Base-by-base conservation (phyloP, 352 stramenopile species). In the Sclerospora graminicola region DNA sequence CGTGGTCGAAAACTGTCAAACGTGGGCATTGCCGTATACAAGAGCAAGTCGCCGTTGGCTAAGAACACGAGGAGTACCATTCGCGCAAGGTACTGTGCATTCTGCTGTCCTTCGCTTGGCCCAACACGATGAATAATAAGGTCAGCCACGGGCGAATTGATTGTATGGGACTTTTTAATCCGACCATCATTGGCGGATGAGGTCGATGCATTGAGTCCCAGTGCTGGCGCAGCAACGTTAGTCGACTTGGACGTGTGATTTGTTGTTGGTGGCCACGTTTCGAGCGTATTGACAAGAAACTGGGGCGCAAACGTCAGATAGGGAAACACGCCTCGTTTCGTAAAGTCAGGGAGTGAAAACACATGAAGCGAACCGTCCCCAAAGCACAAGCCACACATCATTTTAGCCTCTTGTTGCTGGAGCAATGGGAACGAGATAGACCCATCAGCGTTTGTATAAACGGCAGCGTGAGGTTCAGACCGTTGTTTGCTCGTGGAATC, bases 51-150 rank as follows among this genome's bases (percentile, higher is more conserved):
- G 10, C 81, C 81, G 20, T 92, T 92, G 1, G 81, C 78, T 4
- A 92, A 50, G 19, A 90, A 92, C 16, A 92, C 81, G 3, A 92
- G 54, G 40, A 92, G 50, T 11, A 90, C 78, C 78, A 92, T 90
- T 2, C 69, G 69, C 11, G 70, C 55, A 23, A 92, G 67, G 41
- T 81, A 79, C 40, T 89, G 74, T 7, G 75, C 59, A 30, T 92
- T 89, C 14, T 78, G 48, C 11, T 72, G 66, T 0, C 67, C 75
- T 57, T 92, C 81, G 29, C 67, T 84, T 6, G 81, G 78, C 6
- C 81, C 81, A 4, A 92, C 61, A 14, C 81, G 75, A 41, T 89
- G 78, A 35, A 92, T 87, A 3, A 69, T 60, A 26, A 92, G 87
- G 33, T 92, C 81, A 10, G 81, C 81, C 20, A 92, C 73, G 0